Evolutionary conservation across 176 grass and related monocot species (phyloP).

Genomic region (sorghum (Sorghum bicolor)): Sorghum_bicolor_NCBIv3 NC_012870.2:16994001-16994500

Average conservation of each 20-base stretch:
- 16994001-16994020: slow-evolving; percentile 2
- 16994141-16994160: slow-evolving; percentile 75
- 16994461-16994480: not conserved
- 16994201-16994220: slow-evolving; percentile 88
- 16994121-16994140: slow-evolving; percentile 82
- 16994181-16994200: slow-evolving; percentile 76
- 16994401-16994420: not conserved
- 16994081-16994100: slow-evolving; percentile 4
- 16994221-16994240: slow-evolving; percentile 90
- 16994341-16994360: slow-evolving; percentile 51
- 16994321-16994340: slow-evolving; percentile 93
- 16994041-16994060: slow-evolving; percentile 7
- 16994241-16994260: slow-evolving; percentile 89
- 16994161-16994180: slow-evolving; percentile 89
- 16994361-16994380: slow-evolving; percentile 57
- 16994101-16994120: slow-evolving; percentile 21
- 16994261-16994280: slow-evolving; percentile 87
- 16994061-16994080: not conserved
- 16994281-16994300: slow-evolving; percentile 88
- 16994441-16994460: not conserved
- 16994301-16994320: slow-evolving; percentile 90
- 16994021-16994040: not conserved
- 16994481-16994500: not conserved
- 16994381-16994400: slow-evolving; percentile 21
- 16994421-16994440: not conserved